Percentiles rank a stretch among this genome's conserved stretches.
phyloP scores from a whole-genome alignment of 2,329 filamentous ascomycete genomes.

The Trichoderma sp. region DNA sequence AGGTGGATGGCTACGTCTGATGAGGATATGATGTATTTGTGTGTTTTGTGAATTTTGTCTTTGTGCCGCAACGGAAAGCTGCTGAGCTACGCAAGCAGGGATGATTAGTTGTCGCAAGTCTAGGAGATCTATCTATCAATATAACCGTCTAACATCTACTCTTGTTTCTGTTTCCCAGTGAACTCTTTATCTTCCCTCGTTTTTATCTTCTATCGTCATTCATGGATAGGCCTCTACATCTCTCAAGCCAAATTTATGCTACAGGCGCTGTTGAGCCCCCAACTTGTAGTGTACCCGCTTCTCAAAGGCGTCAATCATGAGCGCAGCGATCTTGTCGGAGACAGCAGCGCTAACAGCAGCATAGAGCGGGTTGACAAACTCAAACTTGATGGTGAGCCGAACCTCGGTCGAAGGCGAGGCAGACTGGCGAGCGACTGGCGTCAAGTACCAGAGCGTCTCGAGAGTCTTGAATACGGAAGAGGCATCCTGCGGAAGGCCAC shows the following conservation, averaged over 20 bases:
- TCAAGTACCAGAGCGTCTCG: conserved; percentile 69
- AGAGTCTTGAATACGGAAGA: conserved; percentile 66
- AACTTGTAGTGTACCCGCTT: conserved; percentile 63
- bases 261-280: conserved; percentile 15
- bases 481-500: conserved; percentile 43
- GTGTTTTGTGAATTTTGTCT: background rate
- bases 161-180: background rate
- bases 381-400: conserved; percentile 73
- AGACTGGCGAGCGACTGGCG: conserved; percentile 39
- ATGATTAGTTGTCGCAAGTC: conserved; percentile 24
- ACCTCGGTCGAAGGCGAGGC: conserved; percentile 62
- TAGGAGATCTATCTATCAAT: background rate
- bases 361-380: conserved; percentile 88
- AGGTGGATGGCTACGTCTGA: conserved; percentile 5
- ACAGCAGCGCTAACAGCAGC: conserved; percentile 77
- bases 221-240: background rate
- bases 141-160: background rate
- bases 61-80: conserved; percentile 20
- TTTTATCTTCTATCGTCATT: background rate
- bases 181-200: background rate
- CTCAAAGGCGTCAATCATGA: conserved; percentile 95
- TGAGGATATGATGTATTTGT: conserved; percentile 11
- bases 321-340: conserved; percentile 77
- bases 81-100: conserved; percentile 23
- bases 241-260: background rate